Base-by-base conservation (phyloP, 768 basidiomycete genomes). In the Nidularia sp. region DNA sequence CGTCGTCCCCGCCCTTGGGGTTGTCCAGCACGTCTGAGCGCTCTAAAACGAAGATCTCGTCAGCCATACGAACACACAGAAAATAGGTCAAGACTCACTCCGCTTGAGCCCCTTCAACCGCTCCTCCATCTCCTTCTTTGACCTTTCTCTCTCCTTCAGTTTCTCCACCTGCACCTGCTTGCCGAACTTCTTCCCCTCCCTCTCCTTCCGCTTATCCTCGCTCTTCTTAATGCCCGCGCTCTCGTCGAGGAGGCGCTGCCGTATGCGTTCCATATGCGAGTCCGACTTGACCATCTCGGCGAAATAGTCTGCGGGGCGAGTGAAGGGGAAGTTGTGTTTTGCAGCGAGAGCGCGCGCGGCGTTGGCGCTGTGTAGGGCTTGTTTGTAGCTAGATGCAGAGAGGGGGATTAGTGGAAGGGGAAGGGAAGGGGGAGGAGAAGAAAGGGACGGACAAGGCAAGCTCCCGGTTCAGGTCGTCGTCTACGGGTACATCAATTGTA, bases 251-350 rank as follows among this genome's bases (percentile, higher is more conserved):
- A 98, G 70, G 13, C 88, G 83, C 55, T 93, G 87, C 50, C 97
- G 88, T 58, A 98, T 90, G 53, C 93, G 85, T 66, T 97, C 93
- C 97, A 99, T 99, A 70, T 99, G 97, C 5, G 89, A 75, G 61
- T 99, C 97, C 33, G 86, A 87, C 70, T 98, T 98, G 59, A 98
- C 88, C 96, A 98, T 98, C 71, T 98, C 96, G 22, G 96, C 96
- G 57, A 96, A 98, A 67, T 94, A 98, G 70, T 98, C 96, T 0
- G 83, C 60, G 0, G 97, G 97, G 10, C 96, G 88, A 7, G 90
- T 88, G 71, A 97, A 98, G 0, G 94, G 85, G 53, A 93, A 74
- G 22, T 84, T 80, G 65, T 86, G 79, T 60, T 90, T 86, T 9
- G 78, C 70, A n/a, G 91, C 91, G n/a, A 93, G 81, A 2, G 76